Percentiles rank a stretch among this genome's conserved stretches.
These are phyloP conservation scores for Coniochaeta pulveracea DNA, from an alignment of 2,329 filamentous ascomycete species.

Conservation along the genomic window DNA sequence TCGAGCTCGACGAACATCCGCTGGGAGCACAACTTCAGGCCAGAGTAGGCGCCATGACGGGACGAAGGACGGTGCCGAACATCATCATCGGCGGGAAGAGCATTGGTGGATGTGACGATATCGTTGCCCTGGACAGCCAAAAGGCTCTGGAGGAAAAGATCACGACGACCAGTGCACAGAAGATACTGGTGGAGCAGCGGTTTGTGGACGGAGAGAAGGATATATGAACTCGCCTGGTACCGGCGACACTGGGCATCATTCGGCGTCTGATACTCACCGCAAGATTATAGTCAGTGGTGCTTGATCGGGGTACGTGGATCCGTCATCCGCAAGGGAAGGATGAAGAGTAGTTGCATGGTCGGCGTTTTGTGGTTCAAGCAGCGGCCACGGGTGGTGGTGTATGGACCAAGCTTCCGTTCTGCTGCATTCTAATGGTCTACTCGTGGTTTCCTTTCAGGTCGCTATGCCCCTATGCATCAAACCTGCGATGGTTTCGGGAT, in stretches of 20 bases:
- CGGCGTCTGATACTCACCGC: not conserved
- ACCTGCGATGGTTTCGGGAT: no score
- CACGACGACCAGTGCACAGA: constrained; percentile 60
- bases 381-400: not conserved
- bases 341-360: not conserved
- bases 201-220: constrained; percentile 14
- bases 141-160: constrained; percentile 62
- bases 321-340: not conserved
- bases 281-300: not conserved
- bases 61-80: constrained; percentile 81
- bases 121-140: constrained; percentile 57
- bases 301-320: not conserved
- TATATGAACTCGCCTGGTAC: not conserved
- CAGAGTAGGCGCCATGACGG: constrained; percentile 60
- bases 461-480: no score
- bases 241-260: not conserved
- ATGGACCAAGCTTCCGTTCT: not conserved
- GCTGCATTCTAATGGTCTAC: no score
- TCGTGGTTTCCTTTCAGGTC: no score
- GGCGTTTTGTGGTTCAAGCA: constrained; percentile 1
- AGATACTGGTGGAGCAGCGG: constrained; percentile 39
- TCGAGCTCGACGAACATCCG: constrained; percentile 78
- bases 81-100: constrained; percentile 78
- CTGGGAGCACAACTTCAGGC: constrained; percentile 64
- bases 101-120: constrained; percentile 83